Evolutionary conservation across 352 stramenopile species (phyloP), one percentile per base, ranked within the genome.

Genomic region (Globisporangium recalcitrans): DNA sequence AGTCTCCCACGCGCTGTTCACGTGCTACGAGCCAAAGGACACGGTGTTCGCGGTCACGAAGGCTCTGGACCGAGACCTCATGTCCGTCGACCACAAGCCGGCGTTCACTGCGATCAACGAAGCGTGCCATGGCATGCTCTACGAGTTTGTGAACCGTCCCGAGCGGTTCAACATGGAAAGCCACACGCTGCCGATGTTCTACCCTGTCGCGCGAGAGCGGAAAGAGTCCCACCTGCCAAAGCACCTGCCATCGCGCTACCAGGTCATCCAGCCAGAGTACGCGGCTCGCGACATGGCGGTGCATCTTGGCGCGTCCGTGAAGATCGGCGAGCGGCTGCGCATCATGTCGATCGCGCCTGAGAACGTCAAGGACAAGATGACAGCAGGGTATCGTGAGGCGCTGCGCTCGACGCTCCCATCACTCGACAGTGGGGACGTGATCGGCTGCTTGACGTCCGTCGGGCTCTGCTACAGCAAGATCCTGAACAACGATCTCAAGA

Each of bases 11-110:
- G 80, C 82, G 32, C 78, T 87, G 55, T 95, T 95, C 68, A 91
- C 80, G 51, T 92, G 85, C 65, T 95, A 93, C 68, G 81, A 91
- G 46, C 75, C 79, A 40, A 90, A 82, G 26, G 79, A 88, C 24
- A 87, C 79, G 54, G 70, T 61, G 0, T 91, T 93, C 42, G 68
- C 77, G 8, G 84, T 91, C 27, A 89, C 80, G 0, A 87, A 93
- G 58, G 72, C 76, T 10, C 67, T 69, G 48, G 79, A 82, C 0
- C 83, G 82, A 31, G 73, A 87, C n/a, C 60, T 95, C 40, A 64
- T 77, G 32, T 65, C 73, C 3, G 58, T 95, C 48, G 80, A 93
- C 62, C 66, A 88, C 58, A 90, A 92, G 58, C 82, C 85, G 13
- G 83, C 85, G 42, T 75, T 95, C 58, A 49, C 68, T 11, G 72